phyloP scores from a whole-genome alignment of 495 filamentous ascomycete species.

The Penicillium malachiteum region DNA sequence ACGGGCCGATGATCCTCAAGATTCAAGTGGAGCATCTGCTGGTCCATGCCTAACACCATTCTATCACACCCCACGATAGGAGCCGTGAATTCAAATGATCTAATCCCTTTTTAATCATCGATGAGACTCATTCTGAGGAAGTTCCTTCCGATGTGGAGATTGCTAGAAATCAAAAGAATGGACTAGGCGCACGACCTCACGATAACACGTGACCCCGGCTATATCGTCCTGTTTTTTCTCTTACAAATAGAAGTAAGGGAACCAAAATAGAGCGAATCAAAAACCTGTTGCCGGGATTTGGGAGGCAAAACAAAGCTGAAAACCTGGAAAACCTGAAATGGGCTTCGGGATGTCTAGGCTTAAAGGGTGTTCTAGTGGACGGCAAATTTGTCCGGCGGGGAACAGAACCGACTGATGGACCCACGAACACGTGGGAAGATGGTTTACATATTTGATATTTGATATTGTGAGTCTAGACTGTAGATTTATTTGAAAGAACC shows the following conservation, averaged over 20 bases:
- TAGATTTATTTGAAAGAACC: not conserved
- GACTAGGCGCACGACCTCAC: no score
- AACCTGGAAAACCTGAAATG: not conserved
- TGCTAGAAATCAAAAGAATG: no score
- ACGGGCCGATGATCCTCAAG: conserved; percentile 18
- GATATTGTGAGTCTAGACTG: not conserved
- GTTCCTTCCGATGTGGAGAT: no score
- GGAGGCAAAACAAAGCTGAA: not conserved
- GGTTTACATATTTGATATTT: not conserved
- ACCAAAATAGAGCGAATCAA: not conserved
- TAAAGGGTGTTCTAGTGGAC: conserved; percentile 9
- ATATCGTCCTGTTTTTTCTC: not conserved
- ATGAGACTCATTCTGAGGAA: not conserved
- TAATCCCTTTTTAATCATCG: not conserved
- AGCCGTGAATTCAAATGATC: no score
- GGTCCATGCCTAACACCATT: conserved; percentile 19
- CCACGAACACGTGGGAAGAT: conserved; percentile 8
- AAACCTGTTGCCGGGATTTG: not conserved
- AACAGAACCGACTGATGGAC: conserved; percentile 9
- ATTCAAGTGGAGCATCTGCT: conserved; percentile 28
- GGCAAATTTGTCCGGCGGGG: conserved; percentile 19
- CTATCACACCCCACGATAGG: not conserved
- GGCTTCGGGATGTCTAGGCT: not conserved
- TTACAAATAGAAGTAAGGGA: not conserved
- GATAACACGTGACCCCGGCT: no score